Evolutionary conservation across 768 basidiomycete species (phyloP).

Genomic region (Tulasnella sp.): DNA sequence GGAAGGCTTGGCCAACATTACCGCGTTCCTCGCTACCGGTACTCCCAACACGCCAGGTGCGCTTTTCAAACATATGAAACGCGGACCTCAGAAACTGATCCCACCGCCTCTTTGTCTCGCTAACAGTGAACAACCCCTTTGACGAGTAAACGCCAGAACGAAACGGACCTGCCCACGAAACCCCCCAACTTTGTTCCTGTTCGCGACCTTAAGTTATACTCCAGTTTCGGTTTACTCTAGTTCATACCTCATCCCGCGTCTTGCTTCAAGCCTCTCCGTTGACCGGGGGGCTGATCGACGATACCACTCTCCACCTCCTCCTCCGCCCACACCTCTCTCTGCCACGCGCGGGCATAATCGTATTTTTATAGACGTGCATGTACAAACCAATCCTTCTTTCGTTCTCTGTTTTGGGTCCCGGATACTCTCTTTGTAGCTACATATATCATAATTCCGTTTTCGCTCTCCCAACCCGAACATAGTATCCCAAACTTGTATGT

Average conservation of each 20-base stretch:
- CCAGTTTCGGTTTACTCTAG: not conserved
- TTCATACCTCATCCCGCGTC: not conserved
- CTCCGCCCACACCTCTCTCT: not conserved
- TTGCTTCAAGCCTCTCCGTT: not conserved
- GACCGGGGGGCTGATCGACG: not conserved
- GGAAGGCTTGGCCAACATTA: constrained; percentile 22
- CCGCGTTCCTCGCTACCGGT: constrained; percentile 20
- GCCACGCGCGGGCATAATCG: not conserved
- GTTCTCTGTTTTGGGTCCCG: not conserved
- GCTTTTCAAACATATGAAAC: not conserved
- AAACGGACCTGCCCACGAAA: no score
- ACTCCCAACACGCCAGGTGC: constrained; percentile 20
- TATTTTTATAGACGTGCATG: not conserved
- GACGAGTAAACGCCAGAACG: not conserved
- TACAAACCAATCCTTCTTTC: not conserved
- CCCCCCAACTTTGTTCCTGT: no score
- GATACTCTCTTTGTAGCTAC: not conserved
- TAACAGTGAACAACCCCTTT: not conserved
- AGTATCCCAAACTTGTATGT: not conserved
- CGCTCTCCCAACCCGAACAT: not conserved
- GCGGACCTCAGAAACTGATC: not conserved
- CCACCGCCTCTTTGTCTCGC: not conserved
- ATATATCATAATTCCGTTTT: not conserved
- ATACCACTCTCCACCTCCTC: not conserved
- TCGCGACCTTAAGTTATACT: not conserved